Conservation (phyloP, 352 stramenopile species). For the Pythium plurisporium region DNA sequence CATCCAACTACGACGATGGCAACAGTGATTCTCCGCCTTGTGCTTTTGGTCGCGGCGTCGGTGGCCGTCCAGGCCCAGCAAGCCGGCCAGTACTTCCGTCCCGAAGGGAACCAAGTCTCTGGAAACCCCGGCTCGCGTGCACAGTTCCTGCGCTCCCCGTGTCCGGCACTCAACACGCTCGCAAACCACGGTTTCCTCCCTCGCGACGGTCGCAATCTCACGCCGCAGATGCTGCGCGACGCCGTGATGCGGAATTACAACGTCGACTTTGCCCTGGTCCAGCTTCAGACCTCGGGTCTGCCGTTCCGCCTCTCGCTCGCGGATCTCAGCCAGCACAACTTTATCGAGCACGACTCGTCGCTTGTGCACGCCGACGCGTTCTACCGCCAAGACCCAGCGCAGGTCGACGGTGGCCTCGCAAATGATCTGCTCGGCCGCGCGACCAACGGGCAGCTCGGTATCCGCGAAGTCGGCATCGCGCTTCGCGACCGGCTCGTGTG, state of each 20-base stretch:
- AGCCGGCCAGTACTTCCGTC: slow-evolving; percentile 4
- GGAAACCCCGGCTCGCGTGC: not conserved
- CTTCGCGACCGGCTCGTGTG: not conserved
- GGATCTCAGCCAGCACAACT: slow-evolving; percentile 31
- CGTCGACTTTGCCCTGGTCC: slow-evolving; percentile 11
- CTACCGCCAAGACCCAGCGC: slow-evolving; percentile 31
- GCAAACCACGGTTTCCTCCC: slow-evolving; percentile 46
- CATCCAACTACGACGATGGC: no score
- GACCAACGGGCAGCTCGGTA: slow-evolving; percentile 1
- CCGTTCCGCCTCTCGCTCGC: slow-evolving; percentile 24
- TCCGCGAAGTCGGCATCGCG: not conserved
- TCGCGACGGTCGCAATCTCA: slow-evolving; percentile 32
- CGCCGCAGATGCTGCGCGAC: slow-evolving; percentile 13
- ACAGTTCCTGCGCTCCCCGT: slow-evolving; percentile 32
- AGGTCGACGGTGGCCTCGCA: slow-evolving; percentile 4
- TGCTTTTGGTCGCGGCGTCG: not conserved
- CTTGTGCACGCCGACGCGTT: slow-evolving; percentile 37
- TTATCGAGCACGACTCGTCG: slow-evolving; percentile 46
- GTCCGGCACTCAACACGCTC: slow-evolving; percentile 42
- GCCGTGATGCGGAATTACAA: slow-evolving; percentile 34
- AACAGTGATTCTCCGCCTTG: not conserved
- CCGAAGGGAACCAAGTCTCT: not conserved
- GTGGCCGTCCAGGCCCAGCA: not conserved
- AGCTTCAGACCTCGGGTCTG: not conserved
- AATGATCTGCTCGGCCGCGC: slow-evolving; percentile 23